Evolutionary conservation across 176 grass and related monocot species (phyloP).

Genomic region (Thinopyrum elongatum): DNA sequence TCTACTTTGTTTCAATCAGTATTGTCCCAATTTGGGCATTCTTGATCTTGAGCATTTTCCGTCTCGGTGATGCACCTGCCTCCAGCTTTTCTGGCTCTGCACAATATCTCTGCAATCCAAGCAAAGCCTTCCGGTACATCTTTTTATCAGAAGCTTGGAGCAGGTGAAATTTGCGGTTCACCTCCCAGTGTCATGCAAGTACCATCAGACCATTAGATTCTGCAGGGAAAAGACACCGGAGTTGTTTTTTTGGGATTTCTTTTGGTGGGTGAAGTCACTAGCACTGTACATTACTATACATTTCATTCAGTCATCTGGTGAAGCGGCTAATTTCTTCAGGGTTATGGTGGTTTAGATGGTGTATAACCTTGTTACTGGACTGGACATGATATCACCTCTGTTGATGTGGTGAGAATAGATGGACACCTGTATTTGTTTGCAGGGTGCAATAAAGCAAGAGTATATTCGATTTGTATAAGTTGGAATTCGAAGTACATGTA

Average conservation of each 20-base stretch:
- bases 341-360: slow-evolving; percentile 1
- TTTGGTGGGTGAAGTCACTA: background rate
- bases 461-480: background rate
- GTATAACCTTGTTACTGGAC: background rate
- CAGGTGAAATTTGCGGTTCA: background rate
- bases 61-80: background rate
- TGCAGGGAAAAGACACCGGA: background rate
- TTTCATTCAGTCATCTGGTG: slow-evolving; percentile 12
- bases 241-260: background rate
- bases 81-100: background rate
- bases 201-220: background rate
- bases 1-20: slow-evolving; percentile 64
- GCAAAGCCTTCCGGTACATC: background rate
- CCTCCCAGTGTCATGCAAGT: background rate
- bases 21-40: slow-evolving; percentile 77
- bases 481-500: background rate
- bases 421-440: background rate
- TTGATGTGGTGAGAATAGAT: slow-evolving; percentile 5
- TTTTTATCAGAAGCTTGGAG: background rate
- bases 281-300: slow-evolving; percentile 26
- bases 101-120: background rate
- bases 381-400: background rate
- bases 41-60: slow-evolving; percentile 24
- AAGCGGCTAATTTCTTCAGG: background rate
- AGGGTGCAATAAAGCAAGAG: slow-evolving; percentile 39